phyloP scores from a whole-genome alignment of 495 filamentous ascomycete species.

The Amorphotheca resinae region DNA sequence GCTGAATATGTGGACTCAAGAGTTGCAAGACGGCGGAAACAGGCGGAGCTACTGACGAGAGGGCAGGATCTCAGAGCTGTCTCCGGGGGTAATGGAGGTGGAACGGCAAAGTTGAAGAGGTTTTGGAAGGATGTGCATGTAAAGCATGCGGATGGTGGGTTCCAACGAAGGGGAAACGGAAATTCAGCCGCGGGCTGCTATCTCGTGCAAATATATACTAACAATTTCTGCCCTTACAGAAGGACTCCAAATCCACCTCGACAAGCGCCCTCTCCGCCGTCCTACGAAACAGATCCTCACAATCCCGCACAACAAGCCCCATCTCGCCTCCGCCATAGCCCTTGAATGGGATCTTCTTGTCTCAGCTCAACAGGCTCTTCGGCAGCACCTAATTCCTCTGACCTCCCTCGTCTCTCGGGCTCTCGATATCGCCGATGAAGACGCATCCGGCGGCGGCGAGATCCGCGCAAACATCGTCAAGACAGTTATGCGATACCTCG shows the following conservation, averaged over 20 bases:
- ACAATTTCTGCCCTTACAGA: constrained; percentile 23
- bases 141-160: constrained; percentile 37
- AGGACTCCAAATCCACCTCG: constrained; percentile 64
- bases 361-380: constrained; percentile 63
- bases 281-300: constrained; percentile 54
- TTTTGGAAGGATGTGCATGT: constrained; percentile 81
- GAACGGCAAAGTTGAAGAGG: constrained; percentile 45
- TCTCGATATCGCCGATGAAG: constrained; percentile 59
- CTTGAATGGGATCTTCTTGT: constrained; percentile 84
- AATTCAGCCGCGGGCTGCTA: no score
- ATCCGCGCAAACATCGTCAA: constrained; percentile 46
- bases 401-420: constrained; percentile 75
- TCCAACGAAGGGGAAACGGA: no score
- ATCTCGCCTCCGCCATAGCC: constrained; percentile 77
- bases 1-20: constrained; percentile 36
- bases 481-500: constrained; percentile 70
- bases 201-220: neutral
- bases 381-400: constrained; percentile 75
- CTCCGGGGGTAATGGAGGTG: constrained; percentile 21
- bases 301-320: constrained; percentile 60
- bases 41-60: constrained; percentile 38
- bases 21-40: constrained; percentile 39
- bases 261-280: constrained; percentile 69
- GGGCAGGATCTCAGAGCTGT: constrained; percentile 34
- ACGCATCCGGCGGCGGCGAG: constrained; percentile 24